Base-by-base conservation (phyloP, 2,329 filamentous ascomycete genomes). In the Curvularia spicifera region DNA sequence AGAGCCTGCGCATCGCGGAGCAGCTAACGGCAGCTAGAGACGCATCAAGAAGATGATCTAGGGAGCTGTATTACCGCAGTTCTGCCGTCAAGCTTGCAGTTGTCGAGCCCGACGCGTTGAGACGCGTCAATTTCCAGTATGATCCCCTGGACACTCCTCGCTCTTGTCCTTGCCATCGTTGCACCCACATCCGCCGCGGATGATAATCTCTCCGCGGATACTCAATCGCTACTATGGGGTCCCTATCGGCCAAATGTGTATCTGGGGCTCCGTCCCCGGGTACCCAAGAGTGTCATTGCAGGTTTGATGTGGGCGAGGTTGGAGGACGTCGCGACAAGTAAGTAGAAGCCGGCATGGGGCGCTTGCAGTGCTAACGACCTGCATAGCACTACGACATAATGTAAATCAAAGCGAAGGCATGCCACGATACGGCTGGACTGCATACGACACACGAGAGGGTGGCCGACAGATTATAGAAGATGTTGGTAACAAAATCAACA, bases 381-480 rank as follows among this genome's bases (percentile, higher is more conserved):
- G 28, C 22, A n/a, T 39, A 74, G 72, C 88, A 67, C 88, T 97
- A 67, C 88, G 94, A 60, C 92, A 97, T 76, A 96, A 93, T 0
- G 97, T 95, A 78, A 93, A 97, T 76, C 93, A 97, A 75, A 86
- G 93, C 75, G 91, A 95, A 72, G 90, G 90, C 65, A 97, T 98
- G 86, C 89, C 87, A 43, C 93, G 93, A 48, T 98, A 98, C 76
- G 94, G 94, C 60, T 99, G 95, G 94, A 93, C 97, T 68, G 91
- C 95, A 74, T 99, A 96, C 78, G 93, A 98, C 78, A 87, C 91
- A 31, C 85, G 94, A 56, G 88, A 83, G 52, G 95, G 94, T 59
- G 95, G 94, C 48, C 83, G 90, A 18, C 91, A 98, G 78, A 89
- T 89, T 1, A 93, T 98, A 56, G 91, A 94, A 71, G 95, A 98